Conservation (phyloP, 2,329 filamentous ascomycete species). For the Apiospora phragmitis region DNA sequence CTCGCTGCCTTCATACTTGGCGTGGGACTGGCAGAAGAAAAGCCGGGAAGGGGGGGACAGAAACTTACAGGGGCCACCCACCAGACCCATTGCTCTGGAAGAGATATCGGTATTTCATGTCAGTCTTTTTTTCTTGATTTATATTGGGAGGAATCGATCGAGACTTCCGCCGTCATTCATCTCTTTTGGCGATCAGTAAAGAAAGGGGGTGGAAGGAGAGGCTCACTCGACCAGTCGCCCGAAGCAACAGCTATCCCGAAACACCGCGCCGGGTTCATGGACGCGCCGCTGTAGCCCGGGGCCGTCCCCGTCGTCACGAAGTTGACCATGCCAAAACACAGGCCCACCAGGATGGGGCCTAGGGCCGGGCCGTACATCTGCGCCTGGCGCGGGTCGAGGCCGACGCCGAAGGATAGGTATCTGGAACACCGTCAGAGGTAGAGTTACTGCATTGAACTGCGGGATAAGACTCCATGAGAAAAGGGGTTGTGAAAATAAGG, state of each 20-base stretch:
- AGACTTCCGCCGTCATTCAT: too few relatives aligned
- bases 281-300: background rate
- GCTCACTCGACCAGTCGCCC: background rate
- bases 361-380: background rate
- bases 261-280: background rate
- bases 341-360: background rate
- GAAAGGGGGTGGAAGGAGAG: background rate
- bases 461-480: background rate
- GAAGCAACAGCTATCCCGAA: background rate
- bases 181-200: background rate
- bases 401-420: background rate
- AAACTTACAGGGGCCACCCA: background rate
- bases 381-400: background rate
- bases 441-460: too few relatives aligned
- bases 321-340: background rate
- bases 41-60: background rate
- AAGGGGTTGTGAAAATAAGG: background rate
- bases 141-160: background rate
- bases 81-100: background rate
- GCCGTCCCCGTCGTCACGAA: background rate
- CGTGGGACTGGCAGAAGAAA: background rate
- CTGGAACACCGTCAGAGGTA: background rate
- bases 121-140: background rate
- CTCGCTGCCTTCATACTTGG: background rate
- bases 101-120: background rate